A percentile compares a stretch with the other conserved stretches of the same genome.
Conservation (phyloP, 176 grass and related monocot genomes). For the Triticum urartu region DNA sequence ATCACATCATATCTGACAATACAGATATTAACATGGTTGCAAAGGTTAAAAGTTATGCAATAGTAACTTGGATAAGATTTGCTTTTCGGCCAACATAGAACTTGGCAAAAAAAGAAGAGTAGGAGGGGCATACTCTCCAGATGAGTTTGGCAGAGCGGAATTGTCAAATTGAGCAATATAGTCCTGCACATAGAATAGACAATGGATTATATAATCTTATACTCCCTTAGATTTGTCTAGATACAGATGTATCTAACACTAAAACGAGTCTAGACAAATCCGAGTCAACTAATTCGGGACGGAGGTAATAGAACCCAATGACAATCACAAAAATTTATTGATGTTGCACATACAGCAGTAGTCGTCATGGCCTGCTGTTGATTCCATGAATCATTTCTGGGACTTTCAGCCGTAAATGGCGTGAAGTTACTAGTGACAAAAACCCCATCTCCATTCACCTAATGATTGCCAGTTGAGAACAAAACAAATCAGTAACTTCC, state of each 20-base stretch:
- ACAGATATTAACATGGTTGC: not conserved
- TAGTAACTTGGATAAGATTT: not conserved
- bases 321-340: constrained; percentile 24
- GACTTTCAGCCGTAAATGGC: constrained; percentile 74
- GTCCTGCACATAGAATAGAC: constrained; percentile 53
- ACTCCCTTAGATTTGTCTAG: no score
- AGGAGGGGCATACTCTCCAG: constrained; percentile 66
- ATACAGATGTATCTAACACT: no score
- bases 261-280: no score
- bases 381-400: constrained; percentile 87
- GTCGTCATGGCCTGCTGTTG: constrained; percentile 85
- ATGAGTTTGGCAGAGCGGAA: constrained; percentile 45
- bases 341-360: constrained; percentile 74
- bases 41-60: not conserved
- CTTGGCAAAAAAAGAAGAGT: constrained; percentile 7
- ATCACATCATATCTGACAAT: constrained; percentile 9
- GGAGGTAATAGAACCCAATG: not conserved
- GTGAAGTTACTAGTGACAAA: constrained; percentile 93
- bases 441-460: constrained; percentile 96
- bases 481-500: constrained; percentile 25
- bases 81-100: constrained; percentile 9
- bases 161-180: constrained; percentile 74
- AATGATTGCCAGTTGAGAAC: constrained; percentile 28
- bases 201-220: constrained; percentile 17
- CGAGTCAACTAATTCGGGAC: no score